Evolutionary conservation across 768 basidiomycete species (phyloP).

Genomic region (Pleurotus ostreatus): DNA sequence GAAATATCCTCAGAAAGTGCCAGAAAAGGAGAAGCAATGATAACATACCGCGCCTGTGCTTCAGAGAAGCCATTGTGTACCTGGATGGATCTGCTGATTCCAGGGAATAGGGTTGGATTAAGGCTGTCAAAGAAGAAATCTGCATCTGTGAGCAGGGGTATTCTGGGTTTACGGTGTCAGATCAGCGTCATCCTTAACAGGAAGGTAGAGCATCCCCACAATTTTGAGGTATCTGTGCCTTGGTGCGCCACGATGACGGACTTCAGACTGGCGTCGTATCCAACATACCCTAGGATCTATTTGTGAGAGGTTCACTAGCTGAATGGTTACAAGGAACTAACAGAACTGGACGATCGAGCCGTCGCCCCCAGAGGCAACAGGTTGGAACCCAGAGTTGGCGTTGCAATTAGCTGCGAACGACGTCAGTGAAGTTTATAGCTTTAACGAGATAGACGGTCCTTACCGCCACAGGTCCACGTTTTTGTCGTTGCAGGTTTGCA

Average conservation of each 20-base stretch:
- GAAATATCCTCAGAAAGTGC: neutral
- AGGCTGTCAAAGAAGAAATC: conserved; percentile 27
- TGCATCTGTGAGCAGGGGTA: conserved; percentile 34
- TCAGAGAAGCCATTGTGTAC: conserved; percentile 42
- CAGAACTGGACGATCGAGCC: conserved; percentile 39
- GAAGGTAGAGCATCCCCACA: conserved; percentile 21
- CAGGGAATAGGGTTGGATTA: conserved; percentile 41
- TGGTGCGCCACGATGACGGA: conserved; percentile 41
- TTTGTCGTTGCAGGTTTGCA: conserved; percentile 24
- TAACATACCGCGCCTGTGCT: conserved; percentile 34
- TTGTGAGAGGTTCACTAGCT: neutral
- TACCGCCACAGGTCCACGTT: conserved; percentile 12
- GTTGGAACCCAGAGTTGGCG: conserved; percentile 42
- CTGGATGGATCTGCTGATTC: conserved; percentile 33
- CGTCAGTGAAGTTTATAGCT: neutral
- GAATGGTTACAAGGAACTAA: neutral
- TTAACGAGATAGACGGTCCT: neutral
- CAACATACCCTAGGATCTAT: conserved; percentile 19
- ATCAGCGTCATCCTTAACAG: neutral
- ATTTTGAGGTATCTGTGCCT: conserved; percentile 33
- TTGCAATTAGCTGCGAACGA: conserved; percentile 37
- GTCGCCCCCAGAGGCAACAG: conserved; percentile 47
- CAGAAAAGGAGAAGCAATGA: neutral
- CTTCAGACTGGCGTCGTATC: conserved; percentile 25
- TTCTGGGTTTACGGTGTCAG: conserved; percentile 16